Evolutionary conservation across 2,329 filamentous ascomycete genomes (phyloP).

Genomic region (Orbilia blumenaviensis): DNA sequence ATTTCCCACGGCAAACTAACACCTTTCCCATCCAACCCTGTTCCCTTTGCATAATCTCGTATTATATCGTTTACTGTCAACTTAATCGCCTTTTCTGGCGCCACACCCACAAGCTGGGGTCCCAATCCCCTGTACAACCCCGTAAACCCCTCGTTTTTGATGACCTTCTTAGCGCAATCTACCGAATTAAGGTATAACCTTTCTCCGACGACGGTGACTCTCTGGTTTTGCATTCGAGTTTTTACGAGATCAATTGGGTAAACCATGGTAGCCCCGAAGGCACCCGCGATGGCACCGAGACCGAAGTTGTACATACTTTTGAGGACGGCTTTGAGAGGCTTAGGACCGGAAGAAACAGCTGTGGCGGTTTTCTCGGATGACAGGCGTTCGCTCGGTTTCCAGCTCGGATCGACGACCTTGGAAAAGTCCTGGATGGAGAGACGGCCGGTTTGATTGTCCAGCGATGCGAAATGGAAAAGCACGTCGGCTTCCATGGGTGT

Average conservation of each 20-base stretch:
- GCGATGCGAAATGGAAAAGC: slow-evolving; percentile 94
- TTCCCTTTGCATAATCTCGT: slow-evolving; percentile 75
- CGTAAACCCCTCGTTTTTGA: slow-evolving; percentile 87
- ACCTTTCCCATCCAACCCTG: slow-evolving; percentile 57
- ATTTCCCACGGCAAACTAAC: slow-evolving; percentile 79
- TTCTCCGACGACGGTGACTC: slow-evolving; percentile 81
- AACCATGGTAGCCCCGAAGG: slow-evolving; percentile 98
- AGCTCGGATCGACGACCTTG: slow-evolving; percentile 93
- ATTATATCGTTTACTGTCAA: slow-evolving; percentile 97
- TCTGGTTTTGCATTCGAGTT: slow-evolving; percentile 98
- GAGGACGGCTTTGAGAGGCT: slow-evolving; percentile 62
- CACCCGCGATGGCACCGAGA: slow-evolving; percentile 87
- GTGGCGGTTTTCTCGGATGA: slow-evolving; percentile 62
- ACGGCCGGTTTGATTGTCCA: slow-evolving; percentile 87
- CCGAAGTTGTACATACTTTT: slow-evolving; percentile 80
- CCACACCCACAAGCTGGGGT: slow-evolving; percentile 94
- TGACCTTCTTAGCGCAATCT: slow-evolving; percentile 92
- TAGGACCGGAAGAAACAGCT: slow-evolving; percentile 65
- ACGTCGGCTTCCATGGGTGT: slow-evolving; percentile 99
- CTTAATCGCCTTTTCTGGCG: slow-evolving; percentile 99
- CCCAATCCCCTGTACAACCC: slow-evolving; percentile 94
- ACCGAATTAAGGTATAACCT: slow-evolving; percentile 95
- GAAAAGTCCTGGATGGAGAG: slow-evolving; percentile 85
- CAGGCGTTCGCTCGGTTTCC: slow-evolving; percentile 72
- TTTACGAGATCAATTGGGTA: slow-evolving; percentile 99